Evolutionary conservation across 306 rosid genomes (phyloP), one percentile per base, ranked within the genome.

Genomic region (Castanea sativa): DNA sequence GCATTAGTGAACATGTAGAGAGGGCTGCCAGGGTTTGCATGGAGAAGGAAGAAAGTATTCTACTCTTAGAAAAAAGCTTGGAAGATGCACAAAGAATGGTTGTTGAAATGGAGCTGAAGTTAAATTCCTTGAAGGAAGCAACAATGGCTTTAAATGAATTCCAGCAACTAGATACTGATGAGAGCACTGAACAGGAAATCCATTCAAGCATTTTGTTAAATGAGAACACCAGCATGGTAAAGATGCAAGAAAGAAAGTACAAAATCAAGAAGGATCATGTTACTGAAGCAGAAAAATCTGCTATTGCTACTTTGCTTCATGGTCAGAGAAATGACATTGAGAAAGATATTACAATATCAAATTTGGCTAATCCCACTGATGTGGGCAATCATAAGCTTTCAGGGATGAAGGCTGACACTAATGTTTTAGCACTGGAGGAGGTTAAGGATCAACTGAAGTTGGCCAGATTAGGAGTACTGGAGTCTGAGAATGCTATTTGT

Each of bases 11-110:
- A 86, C 90, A 89, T 78, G 88, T 95, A 60, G 84, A 84, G 80
- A 74, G 82, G 88, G 96, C 99, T 82, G 94, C 92, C 83, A 80
- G 76, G 82, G 80, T 87, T 80, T 90, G 81, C 76, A 65, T 90
- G 75, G 94, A 90, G 86, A 95, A 92, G 88, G 98, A 95, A 86
- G 97, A 92, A 89, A 87, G 91, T 80, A 89, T 95, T 85, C 84
- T 81, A 77, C 83, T 86, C 56, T 86, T 95, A 55, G 85, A 89
- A 67, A 83, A 85, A 80, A 91, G 92, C 85, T 86, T 92, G 93
- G 91, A 91, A 87, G 91, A 90, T 79, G 97, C 98, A 49, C 97
- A 83, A 53, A 86, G 73, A 43, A 82, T 86, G 92, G 86, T 88
- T 60, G 52, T 64, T 78, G 98, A 90, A 67, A 84, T 92, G 99